Conservation (phyloP, 176 grass and related monocot genomes). For the Tuctoria greenei region DNA sequence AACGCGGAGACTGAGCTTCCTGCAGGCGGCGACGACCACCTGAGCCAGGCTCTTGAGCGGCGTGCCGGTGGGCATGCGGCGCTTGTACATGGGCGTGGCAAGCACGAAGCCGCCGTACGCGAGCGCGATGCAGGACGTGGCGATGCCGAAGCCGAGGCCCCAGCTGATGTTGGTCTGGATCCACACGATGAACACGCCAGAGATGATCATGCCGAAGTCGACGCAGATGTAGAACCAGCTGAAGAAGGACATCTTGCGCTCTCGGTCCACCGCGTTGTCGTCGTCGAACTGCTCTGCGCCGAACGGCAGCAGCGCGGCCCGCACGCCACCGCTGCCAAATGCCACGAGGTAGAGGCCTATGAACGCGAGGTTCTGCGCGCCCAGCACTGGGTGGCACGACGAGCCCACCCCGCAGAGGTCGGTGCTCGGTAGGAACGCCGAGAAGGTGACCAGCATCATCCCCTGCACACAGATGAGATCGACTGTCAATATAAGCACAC, state of each 20-base stretch:
- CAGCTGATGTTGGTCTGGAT: conserved; percentile 67
- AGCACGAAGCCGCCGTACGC: conserved; percentile 55
- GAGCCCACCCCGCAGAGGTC: neutral
- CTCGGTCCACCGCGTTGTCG: conserved; percentile 41
- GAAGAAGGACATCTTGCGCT: conserved; percentile 59
- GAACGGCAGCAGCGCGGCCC: conserved; percentile 62
- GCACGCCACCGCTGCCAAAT: conserved; percentile 58
- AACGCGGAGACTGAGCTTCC: conserved; percentile 30
- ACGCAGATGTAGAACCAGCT: conserved; percentile 81
- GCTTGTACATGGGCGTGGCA: conserved; percentile 52
- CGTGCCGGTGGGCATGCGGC: conserved; percentile 51
- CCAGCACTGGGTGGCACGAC: neutral
- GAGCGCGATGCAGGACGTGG: conserved; percentile 59
- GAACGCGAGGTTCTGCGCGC: conserved; percentile 39
- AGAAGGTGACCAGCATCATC: conserved; percentile 53
- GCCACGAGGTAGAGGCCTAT: conserved; percentile 72
- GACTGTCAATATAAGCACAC: no score
- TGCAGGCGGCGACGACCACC: conserved; percentile 50
- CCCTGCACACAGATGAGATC: conserved; percentile 37
- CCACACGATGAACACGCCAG: conserved; percentile 66
- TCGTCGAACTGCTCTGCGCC: conserved; percentile 80
- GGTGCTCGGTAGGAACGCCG: conserved; percentile 44
- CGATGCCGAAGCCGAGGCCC: conserved; percentile 64
- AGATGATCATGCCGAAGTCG: conserved; percentile 53
- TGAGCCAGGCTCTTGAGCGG: conserved; percentile 59